These are phyloP conservation scores for Ustilago loliicola DNA, from an alignment of 1,284 basidiomycete species.

Conservation along the genomic window DNA sequence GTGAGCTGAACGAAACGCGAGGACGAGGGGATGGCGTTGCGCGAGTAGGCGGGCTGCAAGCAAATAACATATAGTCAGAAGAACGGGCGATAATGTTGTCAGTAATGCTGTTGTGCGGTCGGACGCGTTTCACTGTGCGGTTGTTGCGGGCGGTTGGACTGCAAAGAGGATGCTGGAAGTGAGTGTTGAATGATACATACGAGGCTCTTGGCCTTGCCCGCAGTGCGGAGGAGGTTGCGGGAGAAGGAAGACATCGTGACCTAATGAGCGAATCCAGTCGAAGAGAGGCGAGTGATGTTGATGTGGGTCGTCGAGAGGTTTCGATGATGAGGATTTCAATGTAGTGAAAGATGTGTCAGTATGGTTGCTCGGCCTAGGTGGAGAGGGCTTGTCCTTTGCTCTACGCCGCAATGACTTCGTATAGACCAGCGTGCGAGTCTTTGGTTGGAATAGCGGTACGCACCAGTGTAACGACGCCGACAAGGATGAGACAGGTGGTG, in stretches of 20 bases:
- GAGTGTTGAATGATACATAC: conserved; percentile 7
- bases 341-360: background rate
- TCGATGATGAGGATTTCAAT: background rate
- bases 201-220: conserved; percentile 49
- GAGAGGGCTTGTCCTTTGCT: background rate
- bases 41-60: conserved; percentile 44
- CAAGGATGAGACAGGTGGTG: conserved; percentile 10
- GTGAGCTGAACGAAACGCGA: conserved; percentile 61
- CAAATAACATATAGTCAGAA: background rate
- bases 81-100: background rate
- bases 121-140: background rate
- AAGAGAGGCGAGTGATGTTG: background rate
- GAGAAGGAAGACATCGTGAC: conserved; percentile 50
- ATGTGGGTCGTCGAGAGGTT: background rate
- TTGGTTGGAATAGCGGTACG: background rate
- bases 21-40: conserved; percentile 53
- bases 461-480: conserved; percentile 19
- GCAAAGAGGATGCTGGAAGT: background rate
- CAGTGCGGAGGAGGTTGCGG: conserved; percentile 51
- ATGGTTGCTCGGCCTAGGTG: background rate
- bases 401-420: background rate
- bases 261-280: background rate
- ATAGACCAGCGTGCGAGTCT: background rate
- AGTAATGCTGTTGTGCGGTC: background rate
- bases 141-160: background rate